phyloP scores from a whole-genome alignment of 2,329 filamentous ascomycete species.

The Xylariaceae sp. region DNA sequence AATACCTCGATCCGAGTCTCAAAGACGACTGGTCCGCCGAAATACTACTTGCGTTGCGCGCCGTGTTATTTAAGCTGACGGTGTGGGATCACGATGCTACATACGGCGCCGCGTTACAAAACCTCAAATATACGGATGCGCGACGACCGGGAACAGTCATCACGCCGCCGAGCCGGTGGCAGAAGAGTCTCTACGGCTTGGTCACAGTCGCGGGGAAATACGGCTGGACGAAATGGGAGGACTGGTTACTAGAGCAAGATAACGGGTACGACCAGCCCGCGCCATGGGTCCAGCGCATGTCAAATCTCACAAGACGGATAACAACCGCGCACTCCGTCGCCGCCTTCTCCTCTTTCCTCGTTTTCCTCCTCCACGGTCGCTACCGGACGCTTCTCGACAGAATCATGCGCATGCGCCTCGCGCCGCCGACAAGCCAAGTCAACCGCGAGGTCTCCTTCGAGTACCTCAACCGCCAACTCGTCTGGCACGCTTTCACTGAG shows the following conservation, averaged over 20 bases:
- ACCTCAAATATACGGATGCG: constrained; percentile 84
- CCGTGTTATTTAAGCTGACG: constrained; percentile 85
- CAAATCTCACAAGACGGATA: constrained; percentile 62
- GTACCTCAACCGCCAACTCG: constrained; percentile 93
- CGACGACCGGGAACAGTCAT: constrained; percentile 59
- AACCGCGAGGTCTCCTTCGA: constrained; percentile 93
- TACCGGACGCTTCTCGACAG: constrained; percentile 90
- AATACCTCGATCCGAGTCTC: constrained; percentile 72
- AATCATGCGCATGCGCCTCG: constrained; percentile 75
- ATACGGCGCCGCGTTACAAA: constrained; percentile 90
- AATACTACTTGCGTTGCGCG: constrained; percentile 72
- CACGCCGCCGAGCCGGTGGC: constrained; percentile 69
- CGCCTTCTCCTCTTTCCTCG: constrained; percentile 78
- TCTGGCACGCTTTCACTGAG: constrained; percentile 99
- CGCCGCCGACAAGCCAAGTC: constrained; percentile 79
- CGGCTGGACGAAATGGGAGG: constrained; percentile 87
- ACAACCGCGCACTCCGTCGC: constrained; percentile 76
- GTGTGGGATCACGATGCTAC: constrained; percentile 96
- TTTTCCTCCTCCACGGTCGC: constrained; percentile 85
- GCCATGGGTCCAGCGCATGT: constrained; percentile 53
- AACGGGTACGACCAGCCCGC: constrained; percentile 66
- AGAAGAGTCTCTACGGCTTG: constrained; percentile 80
- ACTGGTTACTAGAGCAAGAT: constrained; percentile 73
- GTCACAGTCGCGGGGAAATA: constrained; percentile 86
- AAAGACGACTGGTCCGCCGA: constrained; percentile 85